Evolutionary conservation across 2,329 filamentous ascomycete species (phyloP).

Genomic region (Niveomyces coronatus): DNA sequence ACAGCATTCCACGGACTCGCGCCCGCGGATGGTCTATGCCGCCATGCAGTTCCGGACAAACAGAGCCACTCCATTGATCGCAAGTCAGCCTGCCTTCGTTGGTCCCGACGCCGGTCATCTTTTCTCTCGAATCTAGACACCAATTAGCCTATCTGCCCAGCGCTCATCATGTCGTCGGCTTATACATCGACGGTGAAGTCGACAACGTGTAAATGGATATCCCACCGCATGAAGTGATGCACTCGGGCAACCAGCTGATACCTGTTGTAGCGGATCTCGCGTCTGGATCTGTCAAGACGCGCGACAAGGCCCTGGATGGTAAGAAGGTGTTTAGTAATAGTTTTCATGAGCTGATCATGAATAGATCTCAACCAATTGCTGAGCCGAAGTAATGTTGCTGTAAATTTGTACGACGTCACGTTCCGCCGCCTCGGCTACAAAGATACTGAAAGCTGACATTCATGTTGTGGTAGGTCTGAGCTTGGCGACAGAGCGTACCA

Average conservation of each 20-base stretch:
- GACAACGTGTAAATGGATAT: slow-evolving; percentile 5
- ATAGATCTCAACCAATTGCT: slow-evolving; percentile 29
- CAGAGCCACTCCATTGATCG: neutral
- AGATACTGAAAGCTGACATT: neutral
- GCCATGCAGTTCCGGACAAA: neutral
- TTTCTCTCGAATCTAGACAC: no score
- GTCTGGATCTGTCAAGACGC: slow-evolving; percentile 19
- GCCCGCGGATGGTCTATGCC: no score
- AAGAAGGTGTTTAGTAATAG: slow-evolving; percentile 8
- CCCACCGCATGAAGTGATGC: neutral
- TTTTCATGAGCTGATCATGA: neutral
- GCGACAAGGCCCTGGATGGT: slow-evolving; percentile 33
- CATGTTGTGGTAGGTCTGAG: slow-evolving; percentile 20
- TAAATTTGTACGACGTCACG: slow-evolving; percentile 28
- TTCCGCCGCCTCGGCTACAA: neutral
- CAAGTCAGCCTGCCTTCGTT: no score
- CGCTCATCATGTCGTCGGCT: slow-evolving; percentile 5
- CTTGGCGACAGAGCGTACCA: slow-evolving; percentile 73
- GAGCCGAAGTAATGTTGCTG: slow-evolving; percentile 25
- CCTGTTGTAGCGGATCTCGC: slow-evolving; percentile 1
- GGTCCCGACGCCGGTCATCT: no score
- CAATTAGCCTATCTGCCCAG: no score
- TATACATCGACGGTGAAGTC: slow-evolving; percentile 5
- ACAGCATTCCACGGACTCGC: neutral
- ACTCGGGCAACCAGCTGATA: neutral